Evolutionary conservation across 495 filamentous ascomycete species (phyloP), one percentile per base, ranked within the genome.

Genomic region (Penicillium paxilli): DNA sequence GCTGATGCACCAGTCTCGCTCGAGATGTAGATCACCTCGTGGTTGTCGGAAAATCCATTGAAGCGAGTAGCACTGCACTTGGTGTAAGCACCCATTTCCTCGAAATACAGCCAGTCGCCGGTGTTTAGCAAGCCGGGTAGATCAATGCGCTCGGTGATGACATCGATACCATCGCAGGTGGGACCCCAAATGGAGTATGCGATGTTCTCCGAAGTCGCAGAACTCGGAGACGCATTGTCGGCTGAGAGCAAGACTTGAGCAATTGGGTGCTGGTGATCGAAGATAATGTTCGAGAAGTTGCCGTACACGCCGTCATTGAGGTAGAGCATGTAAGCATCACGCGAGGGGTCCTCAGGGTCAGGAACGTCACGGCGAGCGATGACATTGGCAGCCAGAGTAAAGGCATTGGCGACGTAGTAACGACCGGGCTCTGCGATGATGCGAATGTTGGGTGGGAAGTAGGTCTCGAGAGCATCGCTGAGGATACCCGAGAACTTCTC

Each of bases 201-300:
- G 47, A 76, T 79, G 48, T 54, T 65, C 28, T 71, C 68, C 49
- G 64, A 65, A 58, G 70, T 68, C 63, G 72, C 66, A 65, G 69
- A 65, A 59, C 85, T 81, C 57, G 81, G 75, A 48, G 76, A 76
- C 26, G 79, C 78, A 21, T 80, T 73, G 21, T 59, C 54, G 14
- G 77, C 80, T 44, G 76, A 79, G 59, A 86, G 85, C 23, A 99
- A 74, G 47, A 98, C 79, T 69, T 86, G 90, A 45, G 93, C 90
- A 38, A 87, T 72, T 0, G 92, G 93, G 62, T 96, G 80, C 76
- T 99, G 95, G 70, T 98, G 95, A 64, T 98, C 95, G 70, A 96
- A 99, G 73, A 99, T 95, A 79, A 97, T 96, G 82, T 89, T 94
- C 54, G 90, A 93, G 72, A 99, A 98, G 72, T 97, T 97, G 52